Evolutionary conservation across 1,284 basidiomycete species (phyloP).

Genomic region (Apiotrichum brassicae): DNA sequence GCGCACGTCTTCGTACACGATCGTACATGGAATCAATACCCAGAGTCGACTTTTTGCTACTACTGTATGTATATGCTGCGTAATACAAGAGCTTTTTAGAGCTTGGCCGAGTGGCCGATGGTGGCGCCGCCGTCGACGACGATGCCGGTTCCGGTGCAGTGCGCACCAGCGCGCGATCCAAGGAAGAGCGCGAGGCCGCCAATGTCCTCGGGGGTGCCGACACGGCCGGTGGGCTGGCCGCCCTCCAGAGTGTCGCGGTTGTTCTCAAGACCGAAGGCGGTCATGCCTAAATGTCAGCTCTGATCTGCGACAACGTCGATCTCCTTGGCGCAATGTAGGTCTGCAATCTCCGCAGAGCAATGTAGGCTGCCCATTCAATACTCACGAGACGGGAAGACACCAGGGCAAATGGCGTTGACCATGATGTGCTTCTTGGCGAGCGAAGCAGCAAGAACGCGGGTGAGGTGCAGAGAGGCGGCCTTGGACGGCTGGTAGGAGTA

Average conservation of each 20-base stretch:
- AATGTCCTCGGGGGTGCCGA: constrained; percentile 34
- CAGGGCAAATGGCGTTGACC: constrained; percentile 34
- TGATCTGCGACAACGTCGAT: no score
- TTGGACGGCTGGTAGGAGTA: constrained; percentile 18
- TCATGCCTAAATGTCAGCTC: constrained; percentile 32
- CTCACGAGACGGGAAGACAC: constrained; percentile 30
- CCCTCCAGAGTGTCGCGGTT: constrained; percentile 17
- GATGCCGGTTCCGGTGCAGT: constrained; percentile 31
- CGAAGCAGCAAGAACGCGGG: constrained; percentile 21
- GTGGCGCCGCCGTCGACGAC: constrained; percentile 23
- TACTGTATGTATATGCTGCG: no score
- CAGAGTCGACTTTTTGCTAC: no score
- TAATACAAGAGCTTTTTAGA: no score
- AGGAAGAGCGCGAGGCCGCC: constrained; percentile 32
- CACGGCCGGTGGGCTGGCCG: constrained; percentile 28
- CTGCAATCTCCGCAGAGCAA: no score
- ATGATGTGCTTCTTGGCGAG: constrained; percentile 30
- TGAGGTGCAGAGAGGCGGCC: constrained; percentile 23
- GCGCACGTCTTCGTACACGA: no score
- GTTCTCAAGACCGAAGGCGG: constrained; percentile 22
- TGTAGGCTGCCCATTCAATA: not conserved
- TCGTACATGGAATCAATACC: no score
- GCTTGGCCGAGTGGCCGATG: constrained; percentile 14
- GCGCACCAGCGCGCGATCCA: constrained; percentile 25
- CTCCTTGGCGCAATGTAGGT: no score